phyloP scores from a whole-genome alignment of 441 rosid genomes.

The Cnidoscolus chayamansa region DNA sequence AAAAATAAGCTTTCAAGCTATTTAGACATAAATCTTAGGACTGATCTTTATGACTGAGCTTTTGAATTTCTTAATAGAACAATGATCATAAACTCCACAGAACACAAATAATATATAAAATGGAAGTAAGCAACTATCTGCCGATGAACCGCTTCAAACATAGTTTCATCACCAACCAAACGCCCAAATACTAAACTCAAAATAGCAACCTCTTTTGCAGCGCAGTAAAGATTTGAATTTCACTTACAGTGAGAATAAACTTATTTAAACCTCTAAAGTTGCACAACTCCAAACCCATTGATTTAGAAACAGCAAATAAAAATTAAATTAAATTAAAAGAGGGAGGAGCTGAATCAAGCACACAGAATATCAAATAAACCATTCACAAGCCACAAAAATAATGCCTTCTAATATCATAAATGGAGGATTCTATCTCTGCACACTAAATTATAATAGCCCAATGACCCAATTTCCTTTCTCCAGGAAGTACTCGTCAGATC shows the following conservation, averaged over 20 bases:
- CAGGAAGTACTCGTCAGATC: background rate
- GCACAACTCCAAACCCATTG: background rate
- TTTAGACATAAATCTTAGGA: constrained; percentile 34
- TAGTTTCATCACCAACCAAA: background rate
- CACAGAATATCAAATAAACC: background rate
- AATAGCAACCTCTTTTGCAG: background rate
- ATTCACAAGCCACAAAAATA: background rate
- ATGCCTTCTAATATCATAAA: no score
- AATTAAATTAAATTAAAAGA: no score
- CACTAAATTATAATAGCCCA: background rate
- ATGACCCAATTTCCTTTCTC: background rate
- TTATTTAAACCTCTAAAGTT: background rate
- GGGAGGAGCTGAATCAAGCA: background rate
- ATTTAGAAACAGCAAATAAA: background rate
- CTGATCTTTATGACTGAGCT: constrained; percentile 10
- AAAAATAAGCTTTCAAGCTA: constrained; percentile 56
- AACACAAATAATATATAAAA: background rate
- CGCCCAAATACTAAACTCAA: background rate
- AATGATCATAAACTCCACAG: background rate
- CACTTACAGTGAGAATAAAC: background rate
- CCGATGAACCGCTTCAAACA: background rate
- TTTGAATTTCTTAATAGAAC: background rate
- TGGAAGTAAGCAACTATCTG: background rate
- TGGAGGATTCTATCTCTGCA: background rate
- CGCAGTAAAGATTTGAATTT: background rate